A percentile compares a stretch with the other conserved stretches of the same genome.
phyloP scores from a whole-genome alignment of 768 basidiomycete species.

The Lactarius quietus region DNA sequence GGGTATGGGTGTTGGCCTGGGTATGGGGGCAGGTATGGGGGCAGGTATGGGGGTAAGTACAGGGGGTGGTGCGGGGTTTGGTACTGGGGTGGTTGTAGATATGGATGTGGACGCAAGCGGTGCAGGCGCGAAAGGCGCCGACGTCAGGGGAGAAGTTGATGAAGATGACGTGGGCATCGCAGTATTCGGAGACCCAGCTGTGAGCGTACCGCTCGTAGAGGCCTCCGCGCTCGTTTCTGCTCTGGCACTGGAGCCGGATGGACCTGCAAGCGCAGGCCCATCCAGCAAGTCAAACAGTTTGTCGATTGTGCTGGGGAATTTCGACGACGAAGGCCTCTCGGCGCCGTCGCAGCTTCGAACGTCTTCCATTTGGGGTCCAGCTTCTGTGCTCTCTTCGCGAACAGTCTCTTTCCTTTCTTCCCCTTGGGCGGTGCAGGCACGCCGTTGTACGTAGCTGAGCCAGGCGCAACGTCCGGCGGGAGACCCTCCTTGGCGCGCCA shows the following conservation, averaged over 20 bases:
- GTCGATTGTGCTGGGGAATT: not conserved
- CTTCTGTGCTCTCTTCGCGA: not conserved
- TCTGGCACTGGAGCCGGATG: not conserved
- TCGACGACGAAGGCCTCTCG: not conserved
- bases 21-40: not conserved
- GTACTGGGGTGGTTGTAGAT: not conserved
- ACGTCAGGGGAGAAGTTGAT: not conserved
- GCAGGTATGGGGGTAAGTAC: not conserved
- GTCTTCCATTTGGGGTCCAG: not conserved
- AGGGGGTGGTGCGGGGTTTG: not conserved
- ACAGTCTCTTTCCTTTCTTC: not conserved
- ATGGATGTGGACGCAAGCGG: not conserved
- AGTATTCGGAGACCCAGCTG: not conserved
- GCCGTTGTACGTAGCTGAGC: not conserved
- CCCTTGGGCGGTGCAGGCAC: not conserved
- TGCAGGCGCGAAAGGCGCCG: not conserved
- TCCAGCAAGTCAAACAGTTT: not conserved
- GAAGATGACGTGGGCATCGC: not conserved
- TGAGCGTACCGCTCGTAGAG: not conserved
- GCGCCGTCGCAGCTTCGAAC: not conserved
- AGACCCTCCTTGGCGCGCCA: conserved; percentile 15
- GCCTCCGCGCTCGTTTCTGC: not conserved
- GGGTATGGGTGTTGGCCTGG: not conserved
- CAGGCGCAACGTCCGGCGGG: not conserved
- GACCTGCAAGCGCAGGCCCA: not conserved